phyloP scores from a whole-genome alignment of 352 stramenopile genomes.

The Pythium brachiatum region DNA sequence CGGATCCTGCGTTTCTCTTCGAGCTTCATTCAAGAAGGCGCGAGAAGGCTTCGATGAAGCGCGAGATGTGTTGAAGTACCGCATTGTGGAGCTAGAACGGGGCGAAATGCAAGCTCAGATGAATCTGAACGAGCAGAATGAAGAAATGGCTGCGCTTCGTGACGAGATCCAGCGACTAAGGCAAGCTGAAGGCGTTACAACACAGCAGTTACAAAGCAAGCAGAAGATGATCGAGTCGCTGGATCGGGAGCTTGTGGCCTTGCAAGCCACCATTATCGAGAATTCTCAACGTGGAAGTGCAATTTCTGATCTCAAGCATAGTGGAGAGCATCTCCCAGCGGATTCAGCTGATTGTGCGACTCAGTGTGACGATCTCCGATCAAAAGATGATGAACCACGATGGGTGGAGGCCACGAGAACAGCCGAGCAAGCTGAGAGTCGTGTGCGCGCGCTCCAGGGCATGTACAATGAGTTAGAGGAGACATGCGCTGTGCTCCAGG shows the following conservation, averaged over 20 bases:
- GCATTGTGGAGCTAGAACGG: conserved; percentile 8
- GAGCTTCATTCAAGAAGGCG: conserved; percentile 14
- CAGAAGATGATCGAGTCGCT: background rate
- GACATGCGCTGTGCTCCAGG: too few species aligned
- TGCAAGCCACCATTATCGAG: background rate
- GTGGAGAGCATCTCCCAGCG: too few species aligned
- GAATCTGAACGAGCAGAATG: conserved; percentile 4
- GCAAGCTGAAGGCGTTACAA: background rate
- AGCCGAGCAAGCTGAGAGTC: background rate
- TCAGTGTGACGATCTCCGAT: background rate
- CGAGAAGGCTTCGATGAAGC: conserved; percentile 8
- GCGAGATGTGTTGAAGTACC: conserved; percentile 1
- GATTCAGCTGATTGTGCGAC: background rate
- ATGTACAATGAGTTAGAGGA: background rate
- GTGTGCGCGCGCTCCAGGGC: background rate
- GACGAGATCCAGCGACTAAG: background rate
- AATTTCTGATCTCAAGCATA: too few species aligned
- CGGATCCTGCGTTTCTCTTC: conserved; percentile 6
- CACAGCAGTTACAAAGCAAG: background rate
- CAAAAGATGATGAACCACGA: background rate
- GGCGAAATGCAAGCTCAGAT: background rate
- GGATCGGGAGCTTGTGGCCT: background rate
- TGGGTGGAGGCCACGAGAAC: background rate
- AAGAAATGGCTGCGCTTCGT: conserved; percentile 1
- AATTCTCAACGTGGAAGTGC: too few species aligned